phyloP scores from a whole-genome alignment of 495 filamentous ascomycete genomes.

The Penicillium antarcticum region DNA sequence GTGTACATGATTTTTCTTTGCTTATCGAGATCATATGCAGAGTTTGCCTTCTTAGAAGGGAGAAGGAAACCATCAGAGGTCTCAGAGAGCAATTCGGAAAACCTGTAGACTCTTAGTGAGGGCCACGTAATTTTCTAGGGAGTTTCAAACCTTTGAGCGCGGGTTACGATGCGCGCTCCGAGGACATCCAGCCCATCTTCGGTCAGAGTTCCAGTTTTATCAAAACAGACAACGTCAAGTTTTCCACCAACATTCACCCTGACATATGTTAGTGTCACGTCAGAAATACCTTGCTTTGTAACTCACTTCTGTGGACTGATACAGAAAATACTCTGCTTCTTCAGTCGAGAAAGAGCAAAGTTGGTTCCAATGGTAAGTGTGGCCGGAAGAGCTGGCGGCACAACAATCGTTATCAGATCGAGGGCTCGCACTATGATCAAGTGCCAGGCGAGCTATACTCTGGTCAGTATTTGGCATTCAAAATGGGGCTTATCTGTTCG shows the following conservation, averaged over 20 bases:
- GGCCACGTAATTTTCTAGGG: not conserved
- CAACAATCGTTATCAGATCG: conserved; percentile 96
- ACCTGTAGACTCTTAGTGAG: conserved; percentile 30
- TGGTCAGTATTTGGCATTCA: conserved; percentile 16
- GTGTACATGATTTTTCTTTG: conserved; percentile 77
- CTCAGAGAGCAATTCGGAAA: conserved; percentile 59
- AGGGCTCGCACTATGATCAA: conserved; percentile 87
- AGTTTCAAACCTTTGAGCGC: conserved; percentile 44
- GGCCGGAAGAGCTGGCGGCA: conserved; percentile 94
- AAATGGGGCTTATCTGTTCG: not conserved
- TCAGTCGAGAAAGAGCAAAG: conserved; percentile 86
- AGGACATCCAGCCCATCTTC: conserved; percentile 97
- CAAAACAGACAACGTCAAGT: conserved; percentile 93
- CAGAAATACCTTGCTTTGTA: not conserved
- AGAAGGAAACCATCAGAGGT: conserved; percentile 48
- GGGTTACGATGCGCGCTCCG: conserved; percentile 72
- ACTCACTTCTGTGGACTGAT: conserved; percentile 83
- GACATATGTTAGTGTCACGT: not conserved
- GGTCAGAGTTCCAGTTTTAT: conserved; percentile 97
- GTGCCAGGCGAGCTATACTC: conserved; percentile 67
- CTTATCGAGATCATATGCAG: conserved; percentile 56
- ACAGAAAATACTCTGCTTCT: conserved; percentile 87
- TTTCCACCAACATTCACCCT: conserved; percentile 95
- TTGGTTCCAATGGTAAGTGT: conserved; percentile 95
- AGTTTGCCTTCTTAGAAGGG: conserved; percentile 42